Evolutionary conservation across 768 basidiomycete species (phyloP).

Genomic region (Russula sp.): DNA sequence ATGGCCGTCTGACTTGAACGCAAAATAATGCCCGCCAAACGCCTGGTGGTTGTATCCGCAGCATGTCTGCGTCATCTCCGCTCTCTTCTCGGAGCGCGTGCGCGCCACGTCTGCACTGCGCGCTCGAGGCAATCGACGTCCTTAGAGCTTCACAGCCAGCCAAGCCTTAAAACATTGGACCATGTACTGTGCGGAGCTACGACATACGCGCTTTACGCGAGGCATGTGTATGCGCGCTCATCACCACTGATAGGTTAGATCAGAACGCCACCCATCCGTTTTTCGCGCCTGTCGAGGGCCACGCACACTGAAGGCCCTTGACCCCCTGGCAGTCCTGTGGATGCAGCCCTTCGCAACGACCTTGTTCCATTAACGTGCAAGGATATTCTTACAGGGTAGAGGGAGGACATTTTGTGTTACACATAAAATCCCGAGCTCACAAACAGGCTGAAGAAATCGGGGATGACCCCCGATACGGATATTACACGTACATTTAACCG

Average conservation of each 20-base stretch:
- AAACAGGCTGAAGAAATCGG: not conserved
- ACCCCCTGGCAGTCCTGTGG: not conserved
- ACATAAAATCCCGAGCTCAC: not conserved
- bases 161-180: not conserved
- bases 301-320: not conserved
- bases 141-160: not conserved
- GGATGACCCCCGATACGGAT: not conserved
- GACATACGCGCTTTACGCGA: not conserved
- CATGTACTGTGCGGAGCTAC: not conserved
- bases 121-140: conserved; percentile 10
- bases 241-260: not conserved
- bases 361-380: not conserved
- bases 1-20: not conserved
- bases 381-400: not conserved
- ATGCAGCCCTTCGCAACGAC: conserved; percentile 3
- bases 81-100: conserved; percentile 6
- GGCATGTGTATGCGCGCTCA: not conserved
- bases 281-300: not conserved
- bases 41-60: conserved; percentile 17
- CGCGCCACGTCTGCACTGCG: conserved; percentile 12
- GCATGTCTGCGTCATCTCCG: conserved; percentile 20
- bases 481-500: not conserved
- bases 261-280: not conserved
- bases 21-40: conserved; percentile 9
- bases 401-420: not conserved